Percentiles rank a stretch among this genome's conserved stretches.
Conservation (phyloP, 495 filamentous ascomycete species). For the Neurospora tetrasperma region DNA sequence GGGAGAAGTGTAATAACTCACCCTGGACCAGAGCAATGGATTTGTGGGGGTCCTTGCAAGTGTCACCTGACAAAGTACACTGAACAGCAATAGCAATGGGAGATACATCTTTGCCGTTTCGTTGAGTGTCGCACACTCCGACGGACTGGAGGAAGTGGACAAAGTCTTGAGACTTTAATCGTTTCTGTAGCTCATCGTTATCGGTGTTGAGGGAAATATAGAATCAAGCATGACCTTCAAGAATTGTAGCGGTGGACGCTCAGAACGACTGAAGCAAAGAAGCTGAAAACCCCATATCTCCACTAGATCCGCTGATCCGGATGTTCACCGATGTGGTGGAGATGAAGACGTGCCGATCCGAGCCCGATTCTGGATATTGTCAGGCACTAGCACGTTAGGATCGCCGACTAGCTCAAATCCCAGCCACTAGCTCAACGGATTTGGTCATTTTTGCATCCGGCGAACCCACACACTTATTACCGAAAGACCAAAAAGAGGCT, state of each 20-base stretch:
- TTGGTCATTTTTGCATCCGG: not conserved
- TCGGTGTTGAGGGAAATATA: not conserved
- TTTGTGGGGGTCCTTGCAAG: not conserved
- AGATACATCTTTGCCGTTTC: not conserved
- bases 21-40: not conserved
- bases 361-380: not conserved
- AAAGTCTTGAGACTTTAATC: not conserved
- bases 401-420: not conserved
- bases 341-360: not conserved
- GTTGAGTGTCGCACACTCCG: not conserved
- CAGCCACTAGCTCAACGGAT: not conserved
- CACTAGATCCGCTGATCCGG: not conserved
- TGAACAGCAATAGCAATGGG: not conserved
- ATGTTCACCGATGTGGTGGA: not conserved
- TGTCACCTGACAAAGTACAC: not conserved
- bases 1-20: not conserved
- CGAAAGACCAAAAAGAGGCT: not conserved
- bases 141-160: not conserved
- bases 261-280: not conserved
- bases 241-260: not conserved
- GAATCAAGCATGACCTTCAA: not conserved
- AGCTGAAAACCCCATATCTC: not conserved
- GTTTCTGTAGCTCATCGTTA: not conserved
- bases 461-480: not conserved
- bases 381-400: conserved; percentile 3